Conservation (phyloP, 768 basidiomycete genomes). For the Mycena metata region DNA sequence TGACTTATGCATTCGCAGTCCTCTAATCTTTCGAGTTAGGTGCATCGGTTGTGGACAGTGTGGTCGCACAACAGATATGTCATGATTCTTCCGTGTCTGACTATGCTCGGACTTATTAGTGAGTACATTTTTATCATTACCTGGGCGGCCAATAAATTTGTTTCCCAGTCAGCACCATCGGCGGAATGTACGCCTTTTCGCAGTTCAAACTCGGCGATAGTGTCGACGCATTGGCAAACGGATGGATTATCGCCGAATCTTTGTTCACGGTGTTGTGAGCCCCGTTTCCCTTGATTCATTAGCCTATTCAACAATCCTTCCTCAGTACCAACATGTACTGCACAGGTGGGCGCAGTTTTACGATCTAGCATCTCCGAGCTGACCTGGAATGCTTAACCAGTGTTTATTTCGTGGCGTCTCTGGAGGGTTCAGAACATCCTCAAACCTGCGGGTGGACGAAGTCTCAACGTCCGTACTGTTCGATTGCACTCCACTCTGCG, state of each 20-base stretch:
- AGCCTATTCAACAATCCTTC: not conserved
- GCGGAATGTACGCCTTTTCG: constrained; percentile 3
- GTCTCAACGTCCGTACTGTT: not conserved
- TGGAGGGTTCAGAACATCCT: constrained; percentile 18
- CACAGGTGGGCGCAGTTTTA: constrained; percentile 5
- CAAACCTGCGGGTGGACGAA: constrained; percentile 1
- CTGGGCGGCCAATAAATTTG: fast-evolving
- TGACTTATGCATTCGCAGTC: not conserved
- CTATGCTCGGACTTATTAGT: constrained; percentile 19
- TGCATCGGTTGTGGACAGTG: constrained; percentile 20
- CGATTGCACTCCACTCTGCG: not conserved
- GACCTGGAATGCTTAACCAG: not conserved
- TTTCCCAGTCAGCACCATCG: constrained; percentile 12
- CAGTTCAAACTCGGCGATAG: constrained; percentile 8
- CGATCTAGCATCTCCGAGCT: not conserved
- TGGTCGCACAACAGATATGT: constrained; percentile 11
- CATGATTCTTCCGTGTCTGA: constrained; percentile 1
- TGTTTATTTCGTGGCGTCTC: constrained; percentile 13
- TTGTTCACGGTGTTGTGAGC: constrained; percentile 18
- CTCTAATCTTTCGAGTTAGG: not conserved
- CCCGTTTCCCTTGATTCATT: not conserved
- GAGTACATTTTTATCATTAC: not conserved
- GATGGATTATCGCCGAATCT: constrained; percentile 22
- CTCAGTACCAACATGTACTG: constrained; percentile 26
- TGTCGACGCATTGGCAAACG: constrained; percentile 11